phyloP scores from a whole-genome alignment of 495 filamentous ascomycete genomes.

The Penicillium odoratum region DNA sequence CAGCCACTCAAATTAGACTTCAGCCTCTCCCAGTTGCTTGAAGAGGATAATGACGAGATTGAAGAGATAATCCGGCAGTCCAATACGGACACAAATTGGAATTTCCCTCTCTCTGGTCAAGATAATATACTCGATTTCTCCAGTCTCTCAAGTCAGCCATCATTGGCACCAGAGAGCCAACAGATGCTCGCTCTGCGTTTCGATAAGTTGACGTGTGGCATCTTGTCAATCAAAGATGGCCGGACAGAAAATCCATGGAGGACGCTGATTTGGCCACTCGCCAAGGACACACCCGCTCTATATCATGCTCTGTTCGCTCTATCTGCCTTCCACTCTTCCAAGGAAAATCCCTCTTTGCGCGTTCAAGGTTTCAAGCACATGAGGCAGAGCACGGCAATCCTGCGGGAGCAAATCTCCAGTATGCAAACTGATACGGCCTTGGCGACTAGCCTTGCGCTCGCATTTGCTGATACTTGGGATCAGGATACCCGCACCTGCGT shows the following conservation, averaged over 20 bases:
- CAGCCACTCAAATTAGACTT: conserved; percentile 17
- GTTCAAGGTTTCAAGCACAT: conserved; percentile 73
- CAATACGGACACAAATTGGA: conserved; percentile 24
- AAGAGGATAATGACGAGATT: conserved; percentile 52
- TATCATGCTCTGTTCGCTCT: conserved; percentile 75
- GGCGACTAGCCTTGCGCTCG: conserved; percentile 71
- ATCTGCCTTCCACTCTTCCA: conserved; percentile 73
- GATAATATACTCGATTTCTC: conserved; percentile 8
- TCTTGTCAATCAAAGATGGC: conserved; percentile 73
- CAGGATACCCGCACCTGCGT: conserved; percentile 73
- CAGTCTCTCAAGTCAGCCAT: conserved; percentile 18
- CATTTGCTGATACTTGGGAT: conserved; percentile 80
- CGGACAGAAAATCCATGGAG: conserved; percentile 76
- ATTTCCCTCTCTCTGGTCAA: conserved; percentile 22
- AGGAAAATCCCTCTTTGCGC: conserved; percentile 55
- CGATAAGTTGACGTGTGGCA: conserved; percentile 71
- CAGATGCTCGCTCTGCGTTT: conserved; percentile 70
- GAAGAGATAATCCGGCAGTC: conserved; percentile 59
- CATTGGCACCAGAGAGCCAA: conserved; percentile 47
- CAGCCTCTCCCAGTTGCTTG: conserved; percentile 39
- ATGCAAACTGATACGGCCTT: conserved; percentile 68
- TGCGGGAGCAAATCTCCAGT: conserved; percentile 58
- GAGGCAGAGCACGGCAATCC: conserved; percentile 59
- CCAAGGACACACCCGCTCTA: conserved; percentile 64
- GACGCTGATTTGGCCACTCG: conserved; percentile 71